These are phyloP conservation scores for Coniochaeta hoffmannii DNA, from an alignment of 2,329 filamentous ascomycete genomes.

Conservation along the genomic window DNA sequence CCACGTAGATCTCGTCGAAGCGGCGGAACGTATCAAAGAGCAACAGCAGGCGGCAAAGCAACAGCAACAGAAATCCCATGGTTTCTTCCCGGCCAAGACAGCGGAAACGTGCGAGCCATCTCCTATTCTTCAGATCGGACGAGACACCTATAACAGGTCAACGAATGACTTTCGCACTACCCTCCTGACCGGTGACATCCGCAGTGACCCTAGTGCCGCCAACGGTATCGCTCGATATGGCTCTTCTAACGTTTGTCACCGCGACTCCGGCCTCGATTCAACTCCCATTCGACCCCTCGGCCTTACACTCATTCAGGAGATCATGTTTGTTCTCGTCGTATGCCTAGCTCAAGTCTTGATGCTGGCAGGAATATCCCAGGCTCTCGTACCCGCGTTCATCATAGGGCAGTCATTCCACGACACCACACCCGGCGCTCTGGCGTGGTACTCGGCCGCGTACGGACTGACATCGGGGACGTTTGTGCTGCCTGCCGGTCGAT, in stretches of 20 bases:
- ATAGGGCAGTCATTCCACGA: constrained; percentile 40
- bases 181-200: not conserved
- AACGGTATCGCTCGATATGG: not conserved
- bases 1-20: constrained; percentile 16
- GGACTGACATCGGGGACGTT: constrained; percentile 48
- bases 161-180: not conserved
- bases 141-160: constrained; percentile 15
- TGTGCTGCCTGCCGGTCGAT: constrained; percentile 46
- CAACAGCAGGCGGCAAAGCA: constrained; percentile 6
- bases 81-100: not conserved
- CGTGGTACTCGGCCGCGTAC: constrained; percentile 53
- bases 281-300: constrained; percentile 9
- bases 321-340: constrained; percentile 30
- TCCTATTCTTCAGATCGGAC: constrained; percentile 15
- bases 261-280: not conserved
- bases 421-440: constrained; percentile 33
- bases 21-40: constrained; percentile 8
- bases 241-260: not conserved
- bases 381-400: constrained; percentile 38
- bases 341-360: constrained; percentile 36
- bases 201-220: not conserved
- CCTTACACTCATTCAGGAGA: constrained; percentile 20
- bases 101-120: constrained; percentile 7
- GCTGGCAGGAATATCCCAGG: constrained; percentile 38
- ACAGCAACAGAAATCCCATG: not conserved